These are phyloP conservation scores for Hypericum androsaemum DNA, from an alignment of 345 rosid species.

Conservation along the genomic window DNA sequence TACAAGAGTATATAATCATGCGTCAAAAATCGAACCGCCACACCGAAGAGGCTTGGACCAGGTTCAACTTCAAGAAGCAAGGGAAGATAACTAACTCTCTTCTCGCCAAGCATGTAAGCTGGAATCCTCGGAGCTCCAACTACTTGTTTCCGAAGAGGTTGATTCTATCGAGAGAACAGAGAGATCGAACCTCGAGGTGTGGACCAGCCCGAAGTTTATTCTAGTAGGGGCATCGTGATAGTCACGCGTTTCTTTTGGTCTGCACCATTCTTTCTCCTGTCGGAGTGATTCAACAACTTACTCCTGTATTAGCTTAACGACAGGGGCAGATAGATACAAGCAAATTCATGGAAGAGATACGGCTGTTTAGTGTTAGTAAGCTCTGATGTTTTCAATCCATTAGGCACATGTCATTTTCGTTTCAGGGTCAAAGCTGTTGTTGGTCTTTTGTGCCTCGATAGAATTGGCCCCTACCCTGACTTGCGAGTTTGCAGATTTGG, in stretches of 20 bases:
- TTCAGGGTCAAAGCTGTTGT: too few species aligned
- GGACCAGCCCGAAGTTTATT: slow-evolving; percentile 81
- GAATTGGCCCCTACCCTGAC: too few species aligned
- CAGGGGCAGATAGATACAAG: background rate
- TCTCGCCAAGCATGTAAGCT: slow-evolving; percentile 67
- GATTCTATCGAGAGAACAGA: slow-evolving; percentile 90
- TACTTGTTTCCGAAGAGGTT: slow-evolving; percentile 80
- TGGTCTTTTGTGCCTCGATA: too few species aligned
- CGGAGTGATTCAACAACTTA: slow-evolving; percentile 26
- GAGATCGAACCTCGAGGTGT: slow-evolving; percentile 66
- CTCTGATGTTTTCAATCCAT: too few species aligned
- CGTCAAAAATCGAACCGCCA: slow-evolving; percentile 58
- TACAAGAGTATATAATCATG: slow-evolving; percentile 30
- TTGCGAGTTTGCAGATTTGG: too few species aligned
- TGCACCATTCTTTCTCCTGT: slow-evolving; percentile 75
- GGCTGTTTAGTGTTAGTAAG: too few species aligned
- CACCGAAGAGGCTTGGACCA: slow-evolving; percentile 93
- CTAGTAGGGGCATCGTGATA: slow-evolving; percentile 49
- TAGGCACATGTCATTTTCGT: too few species aligned
- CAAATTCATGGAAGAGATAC: too few species aligned
- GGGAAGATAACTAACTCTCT: slow-evolving; percentile 66
- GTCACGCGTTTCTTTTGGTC: slow-evolving; percentile 61
- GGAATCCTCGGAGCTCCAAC: slow-evolving; percentile 74
- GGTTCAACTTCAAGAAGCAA: slow-evolving; percentile 69
- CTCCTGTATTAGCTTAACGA: background rate